Evolutionary conservation across 2,329 filamentous ascomycete genomes (phyloP).

Genomic region (Fusarium tupiense): DNA sequence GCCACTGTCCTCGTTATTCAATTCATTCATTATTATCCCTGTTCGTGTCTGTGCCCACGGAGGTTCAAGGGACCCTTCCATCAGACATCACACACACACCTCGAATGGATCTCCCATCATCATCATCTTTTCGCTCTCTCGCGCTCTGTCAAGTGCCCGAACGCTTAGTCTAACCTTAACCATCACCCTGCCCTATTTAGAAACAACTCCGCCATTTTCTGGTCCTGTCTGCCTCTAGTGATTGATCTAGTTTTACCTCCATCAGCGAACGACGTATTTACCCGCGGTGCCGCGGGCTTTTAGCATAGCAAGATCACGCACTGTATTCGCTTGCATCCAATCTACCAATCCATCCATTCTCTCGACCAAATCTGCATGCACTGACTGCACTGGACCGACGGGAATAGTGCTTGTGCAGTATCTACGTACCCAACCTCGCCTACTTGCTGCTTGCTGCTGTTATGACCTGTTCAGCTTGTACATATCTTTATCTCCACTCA

Average conservation of each 20-base stretch:
- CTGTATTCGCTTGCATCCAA: slow-evolving; percentile 25
- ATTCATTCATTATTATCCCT: slow-evolving; percentile 9
- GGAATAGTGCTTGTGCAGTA: slow-evolving; percentile 12
- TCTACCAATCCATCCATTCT: neutral
- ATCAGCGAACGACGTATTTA: neutral
- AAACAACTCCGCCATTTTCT: slow-evolving; percentile 5
- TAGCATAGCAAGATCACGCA: neutral
- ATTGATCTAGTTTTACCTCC: neutral
- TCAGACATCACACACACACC: neutral
- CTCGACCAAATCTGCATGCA: neutral
- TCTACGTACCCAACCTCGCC: neutral
- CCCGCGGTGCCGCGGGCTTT: neutral
- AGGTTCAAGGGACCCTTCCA: neutral
- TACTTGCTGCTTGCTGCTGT: neutral
- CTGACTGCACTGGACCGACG: slow-evolving; percentile 15
- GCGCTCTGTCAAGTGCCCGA: slow-evolving; percentile 13
- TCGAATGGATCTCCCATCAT: slow-evolving; percentile 12
- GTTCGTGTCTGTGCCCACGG: neutral
- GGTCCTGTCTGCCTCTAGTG: neutral
- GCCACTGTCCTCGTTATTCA: slow-evolving; percentile 9
- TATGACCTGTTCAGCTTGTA: neutral
- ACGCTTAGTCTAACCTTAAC: slow-evolving; percentile 6
- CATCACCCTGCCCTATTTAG: slow-evolving; percentile 1
- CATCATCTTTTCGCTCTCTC: slow-evolving; percentile 14
- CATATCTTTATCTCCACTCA: neutral